Conservation (phyloP, 225 moss, liverwort and hornwort genomes). For the Lunularia cruciata region DNA sequence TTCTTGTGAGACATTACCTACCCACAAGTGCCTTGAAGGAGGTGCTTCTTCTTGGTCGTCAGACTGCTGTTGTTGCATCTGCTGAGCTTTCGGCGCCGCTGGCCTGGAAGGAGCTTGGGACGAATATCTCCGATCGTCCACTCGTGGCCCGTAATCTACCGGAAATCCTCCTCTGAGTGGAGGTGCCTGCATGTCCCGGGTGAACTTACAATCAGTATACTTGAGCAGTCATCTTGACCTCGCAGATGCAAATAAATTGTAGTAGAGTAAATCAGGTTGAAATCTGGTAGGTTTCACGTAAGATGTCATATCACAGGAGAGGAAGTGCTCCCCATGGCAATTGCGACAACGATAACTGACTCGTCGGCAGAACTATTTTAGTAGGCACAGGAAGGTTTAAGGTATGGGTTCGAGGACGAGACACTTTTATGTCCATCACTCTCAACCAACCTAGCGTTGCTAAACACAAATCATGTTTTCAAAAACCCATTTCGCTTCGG, state of each 20-base stretch:
- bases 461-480: too few relatives aligned
- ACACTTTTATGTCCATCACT: too few relatives aligned
- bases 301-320: too few relatives aligned
- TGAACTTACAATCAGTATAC: not conserved
- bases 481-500: too few relatives aligned
- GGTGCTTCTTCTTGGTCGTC: conserved; percentile 54
- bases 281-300: not conserved
- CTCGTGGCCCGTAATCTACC: conserved; percentile 51
- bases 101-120: conserved; percentile 26
- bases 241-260: not conserved
- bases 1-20: conserved; percentile 61
- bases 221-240: too few relatives aligned
- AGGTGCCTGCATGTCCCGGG: conserved; percentile 35
- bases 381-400: too few relatives aligned
- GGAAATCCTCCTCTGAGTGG: conserved; percentile 52
- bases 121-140: conserved; percentile 40
- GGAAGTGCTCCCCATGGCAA: too few relatives aligned
- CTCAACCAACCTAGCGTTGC: too few relatives aligned
- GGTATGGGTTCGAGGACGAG: too few relatives aligned
- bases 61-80: conserved; percentile 20
- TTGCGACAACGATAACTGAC: too few relatives aligned
- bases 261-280: too few relatives aligned
- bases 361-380: too few relatives aligned
- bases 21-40: conserved; percentile 64
- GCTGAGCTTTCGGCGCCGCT: conserved; percentile 12